phyloP scores from a whole-genome alignment of 2,329 filamentous ascomycete genomes.

The Chlorencoelia australis region DNA sequence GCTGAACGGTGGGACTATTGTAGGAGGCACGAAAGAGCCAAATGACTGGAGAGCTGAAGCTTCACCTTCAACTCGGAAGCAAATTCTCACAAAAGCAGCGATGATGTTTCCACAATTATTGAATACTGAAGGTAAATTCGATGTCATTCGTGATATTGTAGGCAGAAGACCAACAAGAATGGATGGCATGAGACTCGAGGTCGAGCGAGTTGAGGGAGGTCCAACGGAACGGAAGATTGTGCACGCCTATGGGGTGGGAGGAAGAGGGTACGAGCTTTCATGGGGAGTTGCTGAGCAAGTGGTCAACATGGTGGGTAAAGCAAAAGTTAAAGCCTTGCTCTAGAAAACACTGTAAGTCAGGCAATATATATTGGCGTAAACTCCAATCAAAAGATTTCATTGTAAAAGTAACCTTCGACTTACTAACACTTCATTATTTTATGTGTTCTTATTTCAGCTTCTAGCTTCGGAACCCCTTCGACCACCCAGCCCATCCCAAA shows the following conservation, averaged over 20 bases:
- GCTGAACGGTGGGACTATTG: conserved; percentile 52
- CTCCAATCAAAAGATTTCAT: no score
- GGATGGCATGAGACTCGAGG: conserved; percentile 26
- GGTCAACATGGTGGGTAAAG: not conserved
- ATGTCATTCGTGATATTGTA: conserved; percentile 36
- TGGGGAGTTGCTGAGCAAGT: conserved; percentile 11
- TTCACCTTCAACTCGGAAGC: conserved; percentile 35
- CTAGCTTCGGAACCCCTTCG: no score
- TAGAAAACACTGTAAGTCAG: no score
- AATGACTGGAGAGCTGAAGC: conserved; percentile 44
- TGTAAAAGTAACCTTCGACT: no score
- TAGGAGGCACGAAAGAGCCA: conserved; percentile 56
- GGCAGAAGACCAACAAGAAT: conserved; percentile 35
- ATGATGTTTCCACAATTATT: conserved; percentile 32
- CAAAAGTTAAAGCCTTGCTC: not conserved
- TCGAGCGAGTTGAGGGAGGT: conserved; percentile 2
- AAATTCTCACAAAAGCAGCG: conserved; percentile 35
- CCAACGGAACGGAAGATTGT: conserved; percentile 12
- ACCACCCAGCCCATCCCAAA: no score
- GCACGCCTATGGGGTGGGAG: conserved; percentile 13
- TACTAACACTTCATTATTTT: no score
- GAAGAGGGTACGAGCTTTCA: conserved; percentile 11
- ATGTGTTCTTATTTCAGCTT: no score
- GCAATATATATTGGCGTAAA: no score
- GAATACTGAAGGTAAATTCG: conserved; percentile 29